Evolutionary conservation across 208 protist species (phyloP).

Genomic region (Leishmania gerbilli): DNA sequence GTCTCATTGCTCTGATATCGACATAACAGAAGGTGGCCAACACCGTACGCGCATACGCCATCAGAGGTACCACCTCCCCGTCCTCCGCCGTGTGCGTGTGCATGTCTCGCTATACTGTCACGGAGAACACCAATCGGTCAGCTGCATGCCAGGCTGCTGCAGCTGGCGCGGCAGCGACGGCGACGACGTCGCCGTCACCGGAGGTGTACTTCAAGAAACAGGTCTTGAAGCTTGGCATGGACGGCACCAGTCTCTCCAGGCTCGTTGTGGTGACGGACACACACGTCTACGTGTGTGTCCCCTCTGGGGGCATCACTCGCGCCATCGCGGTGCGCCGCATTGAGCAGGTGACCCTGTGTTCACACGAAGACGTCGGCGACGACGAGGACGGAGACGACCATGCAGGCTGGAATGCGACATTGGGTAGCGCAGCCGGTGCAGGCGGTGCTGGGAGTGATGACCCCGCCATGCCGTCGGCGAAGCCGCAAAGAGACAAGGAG

Average conservation of each 20-base stretch:
- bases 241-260: constrained; percentile 44
- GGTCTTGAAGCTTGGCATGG: constrained; percentile 53
- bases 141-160: background rate
- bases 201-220: constrained; percentile 28
- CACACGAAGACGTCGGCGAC: constrained; percentile 12
- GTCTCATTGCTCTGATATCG: background rate
- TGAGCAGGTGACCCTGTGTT: constrained; percentile 34
- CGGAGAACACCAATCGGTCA: background rate
- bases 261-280: constrained; percentile 39
- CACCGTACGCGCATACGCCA: background rate
- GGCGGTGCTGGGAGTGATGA: background rate
- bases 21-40: background rate
- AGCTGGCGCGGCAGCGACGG: background rate
- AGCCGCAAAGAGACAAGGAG: background rate
- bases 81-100: background rate
- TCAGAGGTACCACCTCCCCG: background rate
- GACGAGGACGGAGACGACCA: constrained; percentile 5
- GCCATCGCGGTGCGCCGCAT: constrained; percentile 34
- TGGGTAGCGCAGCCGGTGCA: background rate
- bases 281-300: constrained; percentile 46
- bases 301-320: constrained; percentile 51
- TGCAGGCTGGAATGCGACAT: background rate
- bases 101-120: background rate
- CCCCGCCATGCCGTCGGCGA: background rate
- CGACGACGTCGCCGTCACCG: background rate